Conservation (phyloP, 768 basidiomycete species). For the Rossbeevera mucosa region DNA sequence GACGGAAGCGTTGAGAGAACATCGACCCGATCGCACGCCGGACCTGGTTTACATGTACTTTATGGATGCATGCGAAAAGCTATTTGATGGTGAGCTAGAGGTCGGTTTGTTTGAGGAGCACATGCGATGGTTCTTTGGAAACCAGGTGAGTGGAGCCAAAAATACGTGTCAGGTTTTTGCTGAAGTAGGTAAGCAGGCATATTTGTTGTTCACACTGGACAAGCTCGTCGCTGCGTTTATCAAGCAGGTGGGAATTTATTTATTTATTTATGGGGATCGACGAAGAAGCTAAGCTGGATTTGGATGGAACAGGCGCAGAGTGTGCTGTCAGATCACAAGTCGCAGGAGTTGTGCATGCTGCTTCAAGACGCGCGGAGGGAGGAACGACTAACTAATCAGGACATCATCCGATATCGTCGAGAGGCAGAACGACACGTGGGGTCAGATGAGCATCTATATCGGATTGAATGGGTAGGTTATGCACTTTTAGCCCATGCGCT, state of each 20-base stretch:
- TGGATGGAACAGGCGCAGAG: conserved; percentile 68
- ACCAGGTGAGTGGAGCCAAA: conserved; percentile 49
- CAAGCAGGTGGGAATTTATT: conserved; percentile 81
- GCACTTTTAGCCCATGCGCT: conserved; percentile 18
- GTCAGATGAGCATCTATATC: conserved; percentile 72
- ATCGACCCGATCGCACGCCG: conserved; percentile 40
- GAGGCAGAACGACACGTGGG: conserved; percentile 75
- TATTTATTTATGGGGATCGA: background rate
- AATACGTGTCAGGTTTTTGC: background rate
- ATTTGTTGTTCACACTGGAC: conserved; percentile 90
- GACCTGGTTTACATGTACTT: conserved; percentile 86
- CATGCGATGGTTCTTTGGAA: conserved; percentile 91
- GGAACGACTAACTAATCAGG: conserved; percentile 52
- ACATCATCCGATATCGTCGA: conserved; percentile 72
- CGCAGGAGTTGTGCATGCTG: conserved; percentile 79
- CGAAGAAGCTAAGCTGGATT: background rate
- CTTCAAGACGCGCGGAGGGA: conserved; percentile 59
- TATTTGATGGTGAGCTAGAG: conserved; percentile 92
- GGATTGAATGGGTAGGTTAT: conserved; percentile 65
- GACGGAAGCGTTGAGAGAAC: conserved; percentile 54
- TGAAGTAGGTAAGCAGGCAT: conserved; percentile 58
- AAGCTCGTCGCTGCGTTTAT: conserved; percentile 84
- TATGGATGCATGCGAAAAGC: conserved; percentile 84
- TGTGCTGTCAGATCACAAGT: conserved; percentile 77
- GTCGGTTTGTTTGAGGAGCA: conserved; percentile 92